Conservation (phyloP, 495 filamentous ascomycete species). For the Podospora appendiculata region DNA sequence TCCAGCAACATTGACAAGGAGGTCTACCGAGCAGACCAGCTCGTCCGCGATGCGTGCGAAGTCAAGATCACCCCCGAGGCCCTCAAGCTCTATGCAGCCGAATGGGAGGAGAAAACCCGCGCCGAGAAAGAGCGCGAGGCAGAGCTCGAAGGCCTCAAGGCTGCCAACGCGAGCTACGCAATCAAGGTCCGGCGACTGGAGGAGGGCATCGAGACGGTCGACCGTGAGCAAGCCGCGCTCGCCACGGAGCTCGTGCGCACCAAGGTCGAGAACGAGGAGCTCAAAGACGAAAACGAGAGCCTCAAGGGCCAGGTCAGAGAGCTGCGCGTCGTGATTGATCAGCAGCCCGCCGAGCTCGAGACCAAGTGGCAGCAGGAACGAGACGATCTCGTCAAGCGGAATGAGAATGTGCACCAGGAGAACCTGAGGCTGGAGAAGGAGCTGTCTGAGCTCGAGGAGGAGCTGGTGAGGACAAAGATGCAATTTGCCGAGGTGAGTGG, state of each 20-base stretch:
- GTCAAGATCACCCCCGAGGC: conserved; percentile 74
- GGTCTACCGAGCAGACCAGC: conserved; percentile 84
- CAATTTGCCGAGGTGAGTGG: conserved; percentile 77
- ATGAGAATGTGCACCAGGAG: conserved; percentile 90
- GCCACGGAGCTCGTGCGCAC: conserved; percentile 83
- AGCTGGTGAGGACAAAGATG: conserved; percentile 92
- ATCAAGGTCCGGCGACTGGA: conserved; percentile 73
- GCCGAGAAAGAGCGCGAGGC: conserved; percentile 71
- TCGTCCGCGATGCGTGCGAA: conserved; percentile 91
- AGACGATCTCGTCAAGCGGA: conserved; percentile 86
- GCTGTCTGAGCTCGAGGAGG: conserved; percentile 89
- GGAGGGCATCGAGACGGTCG: conserved; percentile 79
- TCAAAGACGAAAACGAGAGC: conserved; percentile 81
- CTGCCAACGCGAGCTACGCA: conserved; percentile 54
- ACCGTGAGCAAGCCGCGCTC: conserved; percentile 86
- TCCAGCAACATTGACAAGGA: conserved; percentile 82
- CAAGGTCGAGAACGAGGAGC: conserved; percentile 87
- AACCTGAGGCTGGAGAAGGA: conserved; percentile 84
- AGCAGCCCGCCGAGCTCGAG: conserved; percentile 86
- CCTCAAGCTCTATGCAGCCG: conserved; percentile 68
- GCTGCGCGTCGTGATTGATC: conserved; percentile 74
- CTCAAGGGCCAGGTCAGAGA: conserved; percentile 75
- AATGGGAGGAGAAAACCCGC: conserved; percentile 87
- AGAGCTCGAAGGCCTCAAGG: conserved; percentile 69
- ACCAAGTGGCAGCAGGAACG: conserved; percentile 73